phyloP scores from a whole-genome alignment of 2,329 filamentous ascomycete genomes.

The Teratosphaeria nubilosa region DNA sequence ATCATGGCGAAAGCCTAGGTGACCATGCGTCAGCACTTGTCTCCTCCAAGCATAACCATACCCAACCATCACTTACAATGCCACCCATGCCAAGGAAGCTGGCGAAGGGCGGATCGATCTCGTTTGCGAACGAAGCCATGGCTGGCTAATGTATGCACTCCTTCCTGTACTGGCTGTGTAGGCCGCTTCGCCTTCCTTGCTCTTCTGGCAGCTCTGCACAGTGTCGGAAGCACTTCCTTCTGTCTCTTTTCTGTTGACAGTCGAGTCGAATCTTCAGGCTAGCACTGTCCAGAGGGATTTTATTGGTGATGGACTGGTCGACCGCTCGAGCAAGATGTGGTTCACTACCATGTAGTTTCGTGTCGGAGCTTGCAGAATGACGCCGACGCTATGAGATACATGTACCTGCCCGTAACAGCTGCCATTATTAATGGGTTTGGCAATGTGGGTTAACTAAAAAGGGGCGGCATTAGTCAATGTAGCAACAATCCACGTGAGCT shows the following conservation, averaged over 20 bases:
- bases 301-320: background rate
- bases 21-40: background rate
- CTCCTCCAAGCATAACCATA: background rate
- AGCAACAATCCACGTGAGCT: background rate
- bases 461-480: background rate
- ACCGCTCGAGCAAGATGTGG: background rate
- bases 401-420: no score
- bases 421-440: background rate
- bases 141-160: background rate
- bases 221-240: background rate
- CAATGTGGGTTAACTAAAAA: background rate
- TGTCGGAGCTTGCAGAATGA: background rate
- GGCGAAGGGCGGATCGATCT: slow-evolving; percentile 67
- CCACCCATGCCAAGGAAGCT: slow-evolving; percentile 82
- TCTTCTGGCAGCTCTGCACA: background rate
- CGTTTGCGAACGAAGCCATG: slow-evolving; percentile 16
- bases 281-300: background rate
- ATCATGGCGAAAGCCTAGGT: slow-evolving; percentile 64
- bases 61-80: slow-evolving; percentile 34
- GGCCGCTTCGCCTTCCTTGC: background rate
- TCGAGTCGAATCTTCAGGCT: background rate
- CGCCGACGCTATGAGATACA: background rate
- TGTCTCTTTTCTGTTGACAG: background rate
- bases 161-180: background rate
- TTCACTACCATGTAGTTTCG: background rate